Evolutionary conservation across 768 basidiomycete species (phyloP).

Genomic region (Cyclocybe aegerita): DNA sequence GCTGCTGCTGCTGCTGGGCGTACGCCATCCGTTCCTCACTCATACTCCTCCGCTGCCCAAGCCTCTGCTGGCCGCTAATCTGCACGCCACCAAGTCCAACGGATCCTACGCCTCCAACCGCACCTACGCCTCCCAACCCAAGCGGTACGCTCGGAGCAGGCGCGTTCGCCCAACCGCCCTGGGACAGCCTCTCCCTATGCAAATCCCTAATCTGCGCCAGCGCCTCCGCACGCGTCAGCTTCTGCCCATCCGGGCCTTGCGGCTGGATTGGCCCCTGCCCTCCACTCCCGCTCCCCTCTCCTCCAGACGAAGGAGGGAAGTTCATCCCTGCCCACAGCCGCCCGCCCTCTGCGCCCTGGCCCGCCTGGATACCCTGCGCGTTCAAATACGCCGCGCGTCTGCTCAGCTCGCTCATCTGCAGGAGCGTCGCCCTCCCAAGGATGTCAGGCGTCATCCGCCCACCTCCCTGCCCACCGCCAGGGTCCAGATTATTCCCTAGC

Average conservation of each 20-base stretch:
- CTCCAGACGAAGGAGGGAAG: constrained; percentile 10
- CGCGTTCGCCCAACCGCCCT: constrained; percentile 17
- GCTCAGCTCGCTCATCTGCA: constrained; percentile 80
- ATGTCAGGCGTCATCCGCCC: constrained; percentile 38
- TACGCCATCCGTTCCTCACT: constrained; percentile 1
- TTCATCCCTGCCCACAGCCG: constrained; percentile 38
- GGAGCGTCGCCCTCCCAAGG: constrained; percentile 66
- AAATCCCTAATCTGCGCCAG: constrained; percentile 55
- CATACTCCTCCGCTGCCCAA: not conserved
- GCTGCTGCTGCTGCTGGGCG: constrained; percentile 2
- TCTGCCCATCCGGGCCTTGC: not conserved
- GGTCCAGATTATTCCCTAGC: constrained; percentile 10
- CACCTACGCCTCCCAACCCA: constrained; percentile 1
- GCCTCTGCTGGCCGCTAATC: not conserved
- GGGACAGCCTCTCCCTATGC: constrained; percentile 35
- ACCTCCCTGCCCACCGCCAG: not conserved
- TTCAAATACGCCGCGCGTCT: constrained; percentile 47
- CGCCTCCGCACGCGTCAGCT: constrained; percentile 37
- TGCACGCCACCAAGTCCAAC: constrained; percentile 3
- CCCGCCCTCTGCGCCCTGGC: not conserved
- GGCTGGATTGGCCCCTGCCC: constrained; percentile 10
- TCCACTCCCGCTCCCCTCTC: constrained; percentile 3
- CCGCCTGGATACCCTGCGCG: constrained; percentile 13
- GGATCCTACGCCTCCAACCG: constrained; percentile 4
- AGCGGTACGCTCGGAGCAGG: constrained; percentile 2